Evolutionary conservation across 1,139 yeast genomes (phyloP).

Genomic region (Candida glucosophila): DNA sequence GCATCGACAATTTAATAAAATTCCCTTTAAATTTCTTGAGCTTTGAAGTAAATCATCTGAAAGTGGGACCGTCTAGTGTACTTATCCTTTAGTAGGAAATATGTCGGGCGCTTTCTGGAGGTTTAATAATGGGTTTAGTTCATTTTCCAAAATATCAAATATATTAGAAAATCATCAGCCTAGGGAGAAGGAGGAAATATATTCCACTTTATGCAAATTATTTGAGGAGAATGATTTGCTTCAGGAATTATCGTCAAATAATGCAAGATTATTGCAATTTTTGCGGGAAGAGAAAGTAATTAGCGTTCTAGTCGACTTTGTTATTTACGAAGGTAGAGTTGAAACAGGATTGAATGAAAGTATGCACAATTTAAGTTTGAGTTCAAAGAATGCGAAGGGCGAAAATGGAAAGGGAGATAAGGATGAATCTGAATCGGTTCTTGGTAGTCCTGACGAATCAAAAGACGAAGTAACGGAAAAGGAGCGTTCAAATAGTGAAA

Average conservation of each 20-base stretch:
- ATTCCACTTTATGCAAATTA: constrained; percentile 47
- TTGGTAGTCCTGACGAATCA: neutral
- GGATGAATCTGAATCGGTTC: constrained; percentile 5
- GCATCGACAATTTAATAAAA: too few relatives aligned
- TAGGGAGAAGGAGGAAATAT: constrained; percentile 16
- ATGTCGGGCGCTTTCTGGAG: constrained; percentile 91
- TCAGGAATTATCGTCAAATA: constrained; percentile 77
- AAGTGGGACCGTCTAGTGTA: too few relatives aligned
- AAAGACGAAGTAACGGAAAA: constrained; percentile 9
- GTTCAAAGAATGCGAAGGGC: constrained; percentile 10
- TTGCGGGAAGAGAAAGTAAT: constrained; percentile 68
- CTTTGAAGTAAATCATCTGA: too few relatives aligned
- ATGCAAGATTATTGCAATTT: constrained; percentile 73
- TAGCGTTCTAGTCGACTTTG: constrained; percentile 55
- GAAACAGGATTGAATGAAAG: constrained; percentile 6
- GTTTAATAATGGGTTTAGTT: constrained; percentile 76
- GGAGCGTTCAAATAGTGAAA: constrained; percentile 8
- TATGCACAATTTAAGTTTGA: constrained; percentile 4
- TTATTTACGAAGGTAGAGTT: constrained; percentile 39
- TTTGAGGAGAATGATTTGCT: constrained; percentile 81
- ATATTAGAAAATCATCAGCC: constrained; percentile 50
- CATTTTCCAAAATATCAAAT: constrained; percentile 65
- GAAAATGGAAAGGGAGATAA: constrained; percentile 25
- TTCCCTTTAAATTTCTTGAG: too few relatives aligned
- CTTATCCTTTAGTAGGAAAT: constrained; percentile 2